phyloP scores from a whole-genome alignment of 257 asterid species.

The Craterostigma plantagineum region DNA sequence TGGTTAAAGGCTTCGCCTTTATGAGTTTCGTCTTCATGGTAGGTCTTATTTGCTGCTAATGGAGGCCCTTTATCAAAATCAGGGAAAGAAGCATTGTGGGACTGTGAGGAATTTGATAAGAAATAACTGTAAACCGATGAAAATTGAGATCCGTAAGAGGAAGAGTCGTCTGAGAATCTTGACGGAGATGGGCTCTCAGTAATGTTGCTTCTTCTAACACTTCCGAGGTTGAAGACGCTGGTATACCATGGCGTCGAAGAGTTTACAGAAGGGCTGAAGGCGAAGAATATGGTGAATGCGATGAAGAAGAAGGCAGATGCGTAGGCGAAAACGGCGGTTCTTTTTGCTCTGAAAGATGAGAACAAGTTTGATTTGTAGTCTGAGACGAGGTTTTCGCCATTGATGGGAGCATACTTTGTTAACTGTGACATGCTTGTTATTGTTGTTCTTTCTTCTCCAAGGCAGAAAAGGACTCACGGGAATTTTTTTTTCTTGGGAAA shows the following conservation, averaged over 20 bases:
- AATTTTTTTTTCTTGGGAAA: too few species aligned
- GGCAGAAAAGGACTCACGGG: too few species aligned
- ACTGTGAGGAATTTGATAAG: conserved; percentile 22
- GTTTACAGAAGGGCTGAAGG: conserved; percentile 53
- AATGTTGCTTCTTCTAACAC: background rate
- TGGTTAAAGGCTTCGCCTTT: background rate
- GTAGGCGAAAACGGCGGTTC: conserved; percentile 28
- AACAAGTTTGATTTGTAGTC: conserved; percentile 37
- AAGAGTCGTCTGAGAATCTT: too few species aligned
- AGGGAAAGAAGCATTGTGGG: conserved; percentile 11
- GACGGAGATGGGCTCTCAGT: too few species aligned
- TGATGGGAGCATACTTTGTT: conserved; percentile 34
- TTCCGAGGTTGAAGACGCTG: conserved; percentile 12
- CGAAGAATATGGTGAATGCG: conserved; percentile 54
- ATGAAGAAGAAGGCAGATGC: conserved; percentile 36
- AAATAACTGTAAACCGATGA: conserved; percentile 31
- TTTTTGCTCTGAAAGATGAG: conserved; percentile 17
- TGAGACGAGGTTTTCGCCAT: conserved; percentile 30
- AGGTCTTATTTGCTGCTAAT: background rate
- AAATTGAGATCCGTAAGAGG: conserved; percentile 37
- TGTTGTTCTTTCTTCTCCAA: too few species aligned
- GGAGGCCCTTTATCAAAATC: conserved; percentile 9
- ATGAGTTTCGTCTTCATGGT: background rate
- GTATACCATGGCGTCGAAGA: conserved; percentile 54
- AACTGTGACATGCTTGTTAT: too few species aligned